Conservation (phyloP, 179 eudicot genomes). For the Corrigiola litoralis region DNA sequence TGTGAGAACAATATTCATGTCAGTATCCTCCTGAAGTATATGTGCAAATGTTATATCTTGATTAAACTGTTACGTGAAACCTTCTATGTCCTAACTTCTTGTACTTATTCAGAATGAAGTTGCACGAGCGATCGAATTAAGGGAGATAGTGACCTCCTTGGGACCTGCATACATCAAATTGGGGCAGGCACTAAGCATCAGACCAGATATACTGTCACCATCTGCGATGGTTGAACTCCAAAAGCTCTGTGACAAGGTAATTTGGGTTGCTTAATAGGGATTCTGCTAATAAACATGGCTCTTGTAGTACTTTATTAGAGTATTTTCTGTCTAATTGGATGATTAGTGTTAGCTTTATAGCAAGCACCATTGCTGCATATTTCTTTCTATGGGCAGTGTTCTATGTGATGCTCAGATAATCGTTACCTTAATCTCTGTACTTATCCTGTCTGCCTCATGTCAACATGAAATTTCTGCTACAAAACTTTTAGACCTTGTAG, state of each 20-base stretch:
- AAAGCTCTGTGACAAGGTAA: conserved; percentile 97
- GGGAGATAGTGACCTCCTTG: conserved; percentile 96
- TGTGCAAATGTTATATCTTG: too few species aligned
- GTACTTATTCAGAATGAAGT: conserved; percentile 70
- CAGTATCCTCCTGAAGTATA: too few species aligned
- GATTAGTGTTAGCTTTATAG: not conserved
- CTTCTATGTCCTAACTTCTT: conserved; percentile 2
- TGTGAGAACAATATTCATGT: too few species aligned
- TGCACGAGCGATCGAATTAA: conserved; percentile 87
- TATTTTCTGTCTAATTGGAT: not conserved
- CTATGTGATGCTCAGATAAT: not conserved
- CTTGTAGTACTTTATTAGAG: not conserved
- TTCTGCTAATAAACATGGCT: not conserved
- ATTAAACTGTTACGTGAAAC: too few species aligned
- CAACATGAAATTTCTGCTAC: not conserved
- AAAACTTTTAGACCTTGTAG: not conserved
- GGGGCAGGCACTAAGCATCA: conserved; percentile 98
- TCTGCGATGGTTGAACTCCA: conserved; percentile 92
- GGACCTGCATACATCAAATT: conserved; percentile 98
- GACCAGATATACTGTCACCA: conserved; percentile 96
- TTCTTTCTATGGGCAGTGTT: not conserved
- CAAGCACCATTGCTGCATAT: not conserved
- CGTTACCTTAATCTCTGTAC: not conserved
- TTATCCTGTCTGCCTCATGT: not conserved
- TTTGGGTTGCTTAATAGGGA: conserved; percentile 4